Percentiles rank a stretch among this genome's conserved stretches.
These are phyloP conservation scores for Globisporangium barbulae DNA, from an alignment of 352 stramenopile genomes.

Conservation along the genomic window DNA sequence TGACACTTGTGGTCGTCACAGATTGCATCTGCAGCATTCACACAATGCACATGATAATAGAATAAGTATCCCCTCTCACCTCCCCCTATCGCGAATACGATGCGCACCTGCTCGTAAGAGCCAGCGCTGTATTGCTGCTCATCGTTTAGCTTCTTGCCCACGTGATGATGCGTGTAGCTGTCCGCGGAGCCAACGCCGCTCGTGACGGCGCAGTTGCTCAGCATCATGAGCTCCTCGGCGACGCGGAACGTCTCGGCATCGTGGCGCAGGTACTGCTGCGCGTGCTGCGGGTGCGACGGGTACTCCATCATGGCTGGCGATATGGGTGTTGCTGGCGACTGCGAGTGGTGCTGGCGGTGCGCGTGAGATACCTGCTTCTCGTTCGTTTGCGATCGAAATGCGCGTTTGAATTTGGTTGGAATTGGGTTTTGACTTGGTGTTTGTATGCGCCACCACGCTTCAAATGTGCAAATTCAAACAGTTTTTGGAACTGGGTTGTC, in stretches of 20 bases:
- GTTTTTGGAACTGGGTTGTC: slow-evolving; percentile 9
- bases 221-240: slow-evolving; percentile 72
- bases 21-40: background rate
- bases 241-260: slow-evolving; percentile 76
- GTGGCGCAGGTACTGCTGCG: slow-evolving; percentile 24
- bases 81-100: background rate
- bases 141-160: background rate
- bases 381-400: slow-evolving; percentile 22
- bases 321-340: background rate
- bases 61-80: background rate
- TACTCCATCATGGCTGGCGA: slow-evolving; percentile 30
- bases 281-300: slow-evolving; percentile 8
- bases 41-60: background rate
- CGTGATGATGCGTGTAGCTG: background rate
- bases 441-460: slow-evolving; percentile 29
- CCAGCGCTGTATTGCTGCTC: background rate
- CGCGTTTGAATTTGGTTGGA: slow-evolving; percentile 42
- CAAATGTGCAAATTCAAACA: slow-evolving; percentile 29
- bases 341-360: background rate
- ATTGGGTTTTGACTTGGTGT: slow-evolving; percentile 26
- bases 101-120: background rate
- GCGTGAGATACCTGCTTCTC: background rate
- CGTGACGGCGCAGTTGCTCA: slow-evolving; percentile 36
- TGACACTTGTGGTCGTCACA: background rate
- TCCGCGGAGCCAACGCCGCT: background rate